These are phyloP conservation scores for Globisporangium cederbergense DNA, from an alignment of 352 stramenopile species.

Conservation along the genomic window DNA sequence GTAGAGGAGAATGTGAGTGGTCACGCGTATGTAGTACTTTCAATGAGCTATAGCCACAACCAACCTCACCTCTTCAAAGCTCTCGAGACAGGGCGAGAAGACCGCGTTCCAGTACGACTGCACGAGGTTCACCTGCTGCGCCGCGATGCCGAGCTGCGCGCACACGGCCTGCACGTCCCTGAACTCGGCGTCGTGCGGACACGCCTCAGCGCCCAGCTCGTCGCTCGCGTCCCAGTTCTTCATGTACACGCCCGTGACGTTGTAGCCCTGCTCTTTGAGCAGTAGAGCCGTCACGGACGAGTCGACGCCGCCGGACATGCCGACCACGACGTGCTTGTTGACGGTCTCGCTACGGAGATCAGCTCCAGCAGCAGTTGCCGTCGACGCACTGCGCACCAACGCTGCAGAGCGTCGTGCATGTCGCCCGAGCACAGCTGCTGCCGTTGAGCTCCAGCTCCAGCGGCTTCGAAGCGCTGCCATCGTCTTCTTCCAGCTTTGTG, in stretches of 20 bases:
- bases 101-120: conserved; percentile 98
- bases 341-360: conserved; percentile 18
- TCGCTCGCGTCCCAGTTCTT: conserved; percentile 97
- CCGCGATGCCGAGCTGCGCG: conserved; percentile 87
- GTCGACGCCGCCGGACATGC: conserved; percentile 98
- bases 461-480: conserved; percentile 8
- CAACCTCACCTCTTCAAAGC: conserved; percentile 48
- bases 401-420: not conserved
- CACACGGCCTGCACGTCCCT: conserved; percentile 92
- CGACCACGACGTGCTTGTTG: conserved; percentile 89
- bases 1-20: not conserved
- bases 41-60: not conserved
- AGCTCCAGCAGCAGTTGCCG: not conserved
- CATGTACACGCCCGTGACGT: conserved; percentile 97
- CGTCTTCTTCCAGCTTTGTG: not conserved
- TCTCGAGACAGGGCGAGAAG: conserved; percentile 95
- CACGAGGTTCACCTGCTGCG: conserved; percentile 85
- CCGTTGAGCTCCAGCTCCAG: conserved; percentile 1
- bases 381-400: not conserved
- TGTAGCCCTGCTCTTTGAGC: conserved; percentile 86
- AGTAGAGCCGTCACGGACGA: conserved; percentile 95
- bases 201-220: conserved; percentile 84
- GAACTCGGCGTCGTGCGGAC: conserved; percentile 89
- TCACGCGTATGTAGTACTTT: not conserved
- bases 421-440: not conserved